These are phyloP conservation scores for Colletotrichum lupini DNA, from an alignment of 2,329 filamentous ascomycete genomes.

Conservation along the genomic window DNA sequence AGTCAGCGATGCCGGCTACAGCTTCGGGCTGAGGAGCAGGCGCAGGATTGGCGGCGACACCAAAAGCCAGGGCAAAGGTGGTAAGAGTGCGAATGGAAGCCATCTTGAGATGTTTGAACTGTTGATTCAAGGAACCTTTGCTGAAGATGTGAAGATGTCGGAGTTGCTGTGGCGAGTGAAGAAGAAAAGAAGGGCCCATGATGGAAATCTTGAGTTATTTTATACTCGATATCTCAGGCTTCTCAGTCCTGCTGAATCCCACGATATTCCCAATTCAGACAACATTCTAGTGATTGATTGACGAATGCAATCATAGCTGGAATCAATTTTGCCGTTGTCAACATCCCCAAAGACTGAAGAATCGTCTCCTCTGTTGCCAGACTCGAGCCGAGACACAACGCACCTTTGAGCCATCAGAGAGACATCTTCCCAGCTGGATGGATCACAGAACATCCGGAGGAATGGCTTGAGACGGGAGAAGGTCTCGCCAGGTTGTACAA, in stretches of 20 bases:
- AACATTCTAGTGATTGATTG: neutral
- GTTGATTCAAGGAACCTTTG: neutral
- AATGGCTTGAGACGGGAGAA: constrained; percentile 16
- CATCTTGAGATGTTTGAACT: constrained; percentile 5
- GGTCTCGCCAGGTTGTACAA: neutral
- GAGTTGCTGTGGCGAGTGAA: constrained; percentile 2
- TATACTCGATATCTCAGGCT: neutral
- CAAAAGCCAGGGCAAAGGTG: neutral
- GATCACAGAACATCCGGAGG: neutral
- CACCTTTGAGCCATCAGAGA: neutral
- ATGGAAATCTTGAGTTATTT: neutral
- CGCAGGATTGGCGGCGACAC: constrained; percentile 13
- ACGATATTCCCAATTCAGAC: neutral
- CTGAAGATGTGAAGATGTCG: neutral
- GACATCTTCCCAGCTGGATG: neutral
- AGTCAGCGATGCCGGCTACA: neutral
- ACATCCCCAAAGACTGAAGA: neutral
- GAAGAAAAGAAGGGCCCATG: neutral
- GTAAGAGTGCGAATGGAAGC: constrained; percentile 11
- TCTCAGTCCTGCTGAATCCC: neutral
- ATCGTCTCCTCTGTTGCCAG: neutral
- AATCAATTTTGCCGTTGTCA: neutral
- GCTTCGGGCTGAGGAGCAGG: neutral
- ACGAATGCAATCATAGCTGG: constrained; percentile 15
- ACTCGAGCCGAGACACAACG: neutral